These are phyloP conservation scores for Acrasis kona DNA, from an alignment of 78 protist genomes.

Conservation along the genomic window DNA sequence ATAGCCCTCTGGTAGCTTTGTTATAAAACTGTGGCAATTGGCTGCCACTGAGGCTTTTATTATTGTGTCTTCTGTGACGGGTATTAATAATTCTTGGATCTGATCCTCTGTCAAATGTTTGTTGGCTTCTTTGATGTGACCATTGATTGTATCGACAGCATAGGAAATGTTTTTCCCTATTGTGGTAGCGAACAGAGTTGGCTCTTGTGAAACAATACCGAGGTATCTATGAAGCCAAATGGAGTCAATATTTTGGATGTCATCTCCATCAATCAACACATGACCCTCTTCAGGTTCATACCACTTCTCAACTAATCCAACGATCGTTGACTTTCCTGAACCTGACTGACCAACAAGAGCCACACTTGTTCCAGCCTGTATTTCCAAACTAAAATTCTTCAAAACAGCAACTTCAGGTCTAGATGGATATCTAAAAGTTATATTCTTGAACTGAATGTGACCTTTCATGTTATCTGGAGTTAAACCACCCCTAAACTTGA, in stretches of 20 bases:
- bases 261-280: slow-evolving; percentile 70
- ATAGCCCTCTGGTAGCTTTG: slow-evolving; percentile 18
- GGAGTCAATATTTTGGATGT: slow-evolving; percentile 24
- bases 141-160: slow-evolving; percentile 6
- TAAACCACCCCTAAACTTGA: too few relatives aligned
- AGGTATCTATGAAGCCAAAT: slow-evolving; percentile 35
- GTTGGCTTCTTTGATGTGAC: slow-evolving; percentile 26
- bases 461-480: too few relatives aligned
- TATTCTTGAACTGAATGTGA: slow-evolving; percentile 46
- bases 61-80: too few relatives aligned
- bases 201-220: slow-evolving; percentile 76
- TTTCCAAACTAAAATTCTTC: background rate
- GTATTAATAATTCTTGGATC: background rate
- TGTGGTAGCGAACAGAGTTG: slow-evolving; percentile 77
- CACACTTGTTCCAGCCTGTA: background rate
- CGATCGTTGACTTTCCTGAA: slow-evolving; percentile 76
- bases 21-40: background rate
- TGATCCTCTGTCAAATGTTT: slow-evolving; percentile 34
- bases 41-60: slow-evolving; percentile 28
- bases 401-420: slow-evolving; percentile 34
- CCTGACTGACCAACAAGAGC: slow-evolving; percentile 12
- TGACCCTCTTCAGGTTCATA: slow-evolving; percentile 60
- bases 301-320: slow-evolving; percentile 62
- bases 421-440: slow-evolving; percentile 56
- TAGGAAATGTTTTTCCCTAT: slow-evolving; percentile 62